A percentile compares a stretch with the other conserved stretches of the same genome.
phyloP scores from a whole-genome alignment of 768 basidiomycete species.

The Mycena rosella region DNA sequence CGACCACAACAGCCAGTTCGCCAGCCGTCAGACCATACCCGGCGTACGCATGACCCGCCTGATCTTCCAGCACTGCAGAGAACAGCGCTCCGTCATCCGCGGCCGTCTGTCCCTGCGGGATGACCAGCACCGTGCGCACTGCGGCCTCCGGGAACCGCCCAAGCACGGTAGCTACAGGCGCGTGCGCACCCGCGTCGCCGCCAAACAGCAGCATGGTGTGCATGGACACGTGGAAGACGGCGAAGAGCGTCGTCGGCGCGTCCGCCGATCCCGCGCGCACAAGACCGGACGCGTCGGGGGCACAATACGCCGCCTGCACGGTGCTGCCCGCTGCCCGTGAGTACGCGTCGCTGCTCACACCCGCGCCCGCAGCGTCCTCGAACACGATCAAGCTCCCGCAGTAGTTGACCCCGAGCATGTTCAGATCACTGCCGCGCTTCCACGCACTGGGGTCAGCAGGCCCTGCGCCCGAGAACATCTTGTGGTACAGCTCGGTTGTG shows the following conservation, averaged over 20 bases:
- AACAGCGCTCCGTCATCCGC: not conserved
- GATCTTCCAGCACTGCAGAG: conserved; percentile 22
- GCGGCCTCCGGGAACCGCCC: not conserved
- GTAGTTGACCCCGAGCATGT: conserved; percentile 60
- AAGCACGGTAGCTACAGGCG: not conserved
- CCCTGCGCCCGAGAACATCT: conserved; percentile 37
- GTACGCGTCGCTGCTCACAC: conserved; percentile 10
- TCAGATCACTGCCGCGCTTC: conserved; percentile 38
- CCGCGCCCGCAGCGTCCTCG: conserved; percentile 42
- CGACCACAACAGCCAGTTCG: conserved; percentile 23
- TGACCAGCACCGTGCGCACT: not conserved
- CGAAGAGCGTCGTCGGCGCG: conserved; percentile 41
- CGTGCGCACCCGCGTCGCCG: not conserved
- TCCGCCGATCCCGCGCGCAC: conserved; percentile 7
- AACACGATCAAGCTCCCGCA: conserved; percentile 57
- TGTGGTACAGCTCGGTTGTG: conserved; percentile 47
- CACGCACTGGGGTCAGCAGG: conserved; percentile 22
- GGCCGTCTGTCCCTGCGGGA: not conserved
- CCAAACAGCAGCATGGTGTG: conserved; percentile 51
- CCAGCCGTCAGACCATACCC: conserved; percentile 26
- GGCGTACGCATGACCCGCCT: conserved; percentile 29
- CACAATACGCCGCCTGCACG: conserved; percentile 50
- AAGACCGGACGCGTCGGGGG: conserved; percentile 51
- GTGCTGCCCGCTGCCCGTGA: conserved; percentile 28
- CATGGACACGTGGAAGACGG: conserved; percentile 38